These are phyloP conservation scores for Alternaria brassicicola DNA, from an alignment of 2,329 filamentous ascomycete species.

Conservation along the genomic window DNA sequence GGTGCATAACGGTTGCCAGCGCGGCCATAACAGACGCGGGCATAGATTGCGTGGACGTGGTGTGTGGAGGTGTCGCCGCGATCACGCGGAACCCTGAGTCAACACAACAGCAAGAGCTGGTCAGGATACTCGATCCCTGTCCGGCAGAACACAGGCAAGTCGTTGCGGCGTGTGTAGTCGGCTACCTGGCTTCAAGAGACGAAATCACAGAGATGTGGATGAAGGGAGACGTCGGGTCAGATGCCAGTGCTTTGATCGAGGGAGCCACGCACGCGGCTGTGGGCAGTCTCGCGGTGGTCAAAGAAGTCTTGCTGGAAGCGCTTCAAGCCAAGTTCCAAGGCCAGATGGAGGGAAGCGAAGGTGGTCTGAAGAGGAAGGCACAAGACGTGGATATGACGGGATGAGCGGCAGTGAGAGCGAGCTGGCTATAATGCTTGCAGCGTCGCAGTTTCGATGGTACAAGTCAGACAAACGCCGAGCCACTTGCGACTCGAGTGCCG, in stretches of 20 bases:
- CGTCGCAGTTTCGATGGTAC: neutral
- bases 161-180: conserved; percentile 84
- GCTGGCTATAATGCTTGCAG: neutral
- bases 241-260: conserved; percentile 63
- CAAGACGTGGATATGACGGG: conserved; percentile 44
- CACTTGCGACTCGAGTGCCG: neutral
- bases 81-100: conserved; percentile 59
- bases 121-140: conserved; percentile 78
- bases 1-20: conserved; percentile 91
- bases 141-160: conserved; percentile 80
- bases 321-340: conserved; percentile 41
- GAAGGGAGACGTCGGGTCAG: conserved; percentile 68
- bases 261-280: conserved; percentile 68
- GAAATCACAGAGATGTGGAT: conserved; percentile 96
- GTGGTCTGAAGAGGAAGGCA: conserved; percentile 34
- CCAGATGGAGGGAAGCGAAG: conserved; percentile 21
- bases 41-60: conserved; percentile 92
- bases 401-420: conserved; percentile 20
- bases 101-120: conserved; percentile 39
- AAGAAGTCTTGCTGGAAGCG: conserved; percentile 64
- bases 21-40: conserved; percentile 92
- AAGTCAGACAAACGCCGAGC: neutral
- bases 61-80: conserved; percentile 87
- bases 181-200: conserved; percentile 83
- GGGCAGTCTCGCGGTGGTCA: conserved; percentile 64